phyloP scores from a whole-genome alignment of 2,329 filamentous ascomycete species.

The Blastomyces emzantsi region DNA sequence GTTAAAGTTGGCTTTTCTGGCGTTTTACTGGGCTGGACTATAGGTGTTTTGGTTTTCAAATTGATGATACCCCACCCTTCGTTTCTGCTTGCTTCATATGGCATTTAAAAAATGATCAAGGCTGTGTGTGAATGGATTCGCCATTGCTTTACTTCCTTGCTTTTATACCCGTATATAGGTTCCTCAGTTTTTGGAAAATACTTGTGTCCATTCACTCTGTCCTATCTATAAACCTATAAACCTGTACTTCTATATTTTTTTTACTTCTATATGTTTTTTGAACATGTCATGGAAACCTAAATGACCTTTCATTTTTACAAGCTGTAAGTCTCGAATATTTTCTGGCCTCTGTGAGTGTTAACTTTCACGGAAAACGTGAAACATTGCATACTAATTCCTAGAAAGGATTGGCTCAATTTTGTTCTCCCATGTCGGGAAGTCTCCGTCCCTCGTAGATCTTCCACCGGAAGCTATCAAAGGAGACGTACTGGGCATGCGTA shows the following conservation, averaged over 20 bases:
- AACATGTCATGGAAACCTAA: background rate
- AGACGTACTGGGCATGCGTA: no score
- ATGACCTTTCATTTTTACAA: background rate
- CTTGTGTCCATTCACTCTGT: background rate
- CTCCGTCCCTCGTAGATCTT: no score
- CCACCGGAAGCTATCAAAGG: no score
- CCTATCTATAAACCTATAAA: background rate
- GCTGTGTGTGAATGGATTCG: background rate
- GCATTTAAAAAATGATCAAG: background rate
- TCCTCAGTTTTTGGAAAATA: background rate
- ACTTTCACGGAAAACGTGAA: no score
- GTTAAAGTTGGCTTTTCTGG: background rate
- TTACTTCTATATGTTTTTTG: no score
- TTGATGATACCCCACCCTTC: background rate
- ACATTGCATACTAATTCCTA: no score
- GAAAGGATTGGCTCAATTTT: no score
- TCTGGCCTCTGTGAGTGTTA: no score
- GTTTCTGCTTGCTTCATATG: background rate
- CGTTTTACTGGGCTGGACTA: background rate
- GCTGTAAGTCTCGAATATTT: no score
- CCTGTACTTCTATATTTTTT: background rate
- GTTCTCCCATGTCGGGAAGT: no score
- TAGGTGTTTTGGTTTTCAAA: background rate
- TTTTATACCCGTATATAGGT: background rate
- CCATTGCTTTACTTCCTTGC: background rate